Base-by-base conservation (phyloP, 2,329 filamentous ascomycete genomes). In the Didymella keratinophila region DNA sequence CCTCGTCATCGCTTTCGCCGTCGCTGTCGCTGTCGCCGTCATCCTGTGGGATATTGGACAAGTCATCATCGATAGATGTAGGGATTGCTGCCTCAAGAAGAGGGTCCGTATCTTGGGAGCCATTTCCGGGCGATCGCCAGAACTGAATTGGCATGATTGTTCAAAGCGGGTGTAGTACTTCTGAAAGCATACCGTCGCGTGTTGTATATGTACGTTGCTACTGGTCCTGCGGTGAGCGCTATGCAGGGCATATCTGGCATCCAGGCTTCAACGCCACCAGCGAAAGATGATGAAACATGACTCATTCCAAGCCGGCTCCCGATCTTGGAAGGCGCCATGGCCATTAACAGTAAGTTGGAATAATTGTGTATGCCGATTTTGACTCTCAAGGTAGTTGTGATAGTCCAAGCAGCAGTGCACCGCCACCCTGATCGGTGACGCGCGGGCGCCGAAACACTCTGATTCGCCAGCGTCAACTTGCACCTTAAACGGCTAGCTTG, bases 81-180 rank as follows among this genome's bases (percentile, higher is more conserved):
- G 53, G 43, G 9, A 55, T 46, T 39, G 47, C 57, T 45, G 57
- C 46, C 27, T 63, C 60, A 6, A 60, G 60, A 5, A 63, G 46
- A 18, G 60, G 53, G 42, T 63, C 57, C 25, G 57, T 58, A 1
- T 63, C 57, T 47, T 58, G 34, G 8, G 36, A 41, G 14, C 60
- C 60, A 14, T 30, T 34, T 28, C 60, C 60, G 1, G 60, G 60
- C 4, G 51, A 39, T 46, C 51, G 30, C 46, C 53, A 60, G 47
- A 56, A 49, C 10, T 55, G 32, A 12, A 60, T 27, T 49, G 53
- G 21, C 57, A 63, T 63, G 11, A 39, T 39, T 3, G n/a, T 11
- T 18, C 18, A 39, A 20, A 20, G 20, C 7, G 28, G 25, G 1
- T 28, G 18, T 23, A 39, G 18, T 12, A 20, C 5, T 3, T 10